These are phyloP conservation scores for Tubosaeta sp. DNA, from an alignment of 768 basidiomycete species.

Conservation along the genomic window DNA sequence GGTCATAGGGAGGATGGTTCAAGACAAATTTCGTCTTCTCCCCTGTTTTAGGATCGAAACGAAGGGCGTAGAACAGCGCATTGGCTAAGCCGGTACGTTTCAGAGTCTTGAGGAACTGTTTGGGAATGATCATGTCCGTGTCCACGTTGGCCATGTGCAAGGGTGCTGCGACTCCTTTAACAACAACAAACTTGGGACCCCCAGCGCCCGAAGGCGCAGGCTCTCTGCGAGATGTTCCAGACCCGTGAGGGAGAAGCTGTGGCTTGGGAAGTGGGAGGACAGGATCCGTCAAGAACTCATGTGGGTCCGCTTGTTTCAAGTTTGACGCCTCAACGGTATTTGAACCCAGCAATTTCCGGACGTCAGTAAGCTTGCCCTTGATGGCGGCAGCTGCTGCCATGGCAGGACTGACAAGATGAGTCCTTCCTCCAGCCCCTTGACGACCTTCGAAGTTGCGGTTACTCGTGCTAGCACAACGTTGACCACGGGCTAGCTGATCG, in stretches of 20 bases:
- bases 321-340: slow-evolving; percentile 42
- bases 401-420: slow-evolving; percentile 84
- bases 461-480: slow-evolving; percentile 87
- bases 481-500: slow-evolving; percentile 77
- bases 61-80: slow-evolving; percentile 77
- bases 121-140: slow-evolving; percentile 93
- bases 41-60: slow-evolving; percentile 75
- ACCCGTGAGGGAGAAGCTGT: slow-evolving; percentile 32
- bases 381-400: slow-evolving; percentile 93
- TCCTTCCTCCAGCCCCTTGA: slow-evolving; percentile 82
- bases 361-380: slow-evolving; percentile 80
- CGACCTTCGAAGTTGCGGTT: slow-evolving; percentile 94
- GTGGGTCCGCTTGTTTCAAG: slow-evolving; percentile 66
- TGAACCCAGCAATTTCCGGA: slow-evolving; percentile 65
- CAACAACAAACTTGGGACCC: slow-evolving; percentile 59
- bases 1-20: slow-evolving; percentile 72
- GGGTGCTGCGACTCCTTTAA: slow-evolving; percentile 78
- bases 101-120: slow-evolving; percentile 89
- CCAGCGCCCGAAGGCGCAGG: slow-evolving; percentile 45
- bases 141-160: slow-evolving; percentile 81
- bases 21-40: slow-evolving; percentile 80
- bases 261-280: slow-evolving; percentile 53
- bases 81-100: slow-evolving; percentile 84
- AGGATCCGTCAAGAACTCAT: slow-evolving; percentile 75
- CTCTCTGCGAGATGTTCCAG: slow-evolving; percentile 25